These are phyloP conservation scores for Hymenoscyphus scutula DNA, from an alignment of 2,329 filamentous ascomycete genomes.

Conservation along the genomic window DNA sequence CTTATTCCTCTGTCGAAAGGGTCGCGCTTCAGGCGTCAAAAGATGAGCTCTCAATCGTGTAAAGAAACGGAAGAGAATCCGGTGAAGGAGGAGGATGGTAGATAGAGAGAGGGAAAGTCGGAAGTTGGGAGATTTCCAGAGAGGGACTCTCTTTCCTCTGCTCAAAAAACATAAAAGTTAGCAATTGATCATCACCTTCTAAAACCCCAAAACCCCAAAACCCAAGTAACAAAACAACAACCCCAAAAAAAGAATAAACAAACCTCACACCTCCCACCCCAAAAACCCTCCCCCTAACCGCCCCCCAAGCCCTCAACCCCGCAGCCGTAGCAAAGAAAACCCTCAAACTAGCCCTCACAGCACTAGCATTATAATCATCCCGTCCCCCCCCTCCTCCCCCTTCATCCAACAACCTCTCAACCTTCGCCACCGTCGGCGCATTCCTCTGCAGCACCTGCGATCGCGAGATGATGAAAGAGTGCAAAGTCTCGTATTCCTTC, in stretches of 20 bases:
- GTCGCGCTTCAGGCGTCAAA: constrained; percentile 72
- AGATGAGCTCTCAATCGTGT: constrained; percentile 74
- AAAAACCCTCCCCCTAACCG: constrained; percentile 49
- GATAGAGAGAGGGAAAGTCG: constrained; percentile 81
- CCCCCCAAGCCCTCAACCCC: constrained; percentile 61
- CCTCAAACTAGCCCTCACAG: constrained; percentile 67
- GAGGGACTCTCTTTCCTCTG: constrained; percentile 47
- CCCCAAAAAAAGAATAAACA: not conserved
- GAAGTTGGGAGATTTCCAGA: constrained; percentile 66
- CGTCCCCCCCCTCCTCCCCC: constrained; percentile 34
- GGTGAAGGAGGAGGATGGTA: constrained; percentile 81
- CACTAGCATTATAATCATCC: constrained; percentile 61
- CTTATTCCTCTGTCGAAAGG: constrained; percentile 82
- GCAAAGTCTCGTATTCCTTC: constrained; percentile 80
- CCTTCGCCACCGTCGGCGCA: constrained; percentile 54
- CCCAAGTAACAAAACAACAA: not conserved
- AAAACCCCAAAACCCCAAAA: not conserved
- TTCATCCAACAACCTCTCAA: constrained; percentile 46
- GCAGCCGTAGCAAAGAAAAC: constrained; percentile 65
- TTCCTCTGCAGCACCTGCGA: constrained; percentile 56
- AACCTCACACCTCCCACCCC: constrained; percentile 31
- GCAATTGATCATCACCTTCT: not conserved
- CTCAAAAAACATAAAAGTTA: not conserved
- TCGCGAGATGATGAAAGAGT: constrained; percentile 77
- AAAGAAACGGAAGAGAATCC: constrained; percentile 88